phyloP scores from a whole-genome alignment of 2,329 filamentous ascomycete genomes.

The Penicillium sp. region DNA sequence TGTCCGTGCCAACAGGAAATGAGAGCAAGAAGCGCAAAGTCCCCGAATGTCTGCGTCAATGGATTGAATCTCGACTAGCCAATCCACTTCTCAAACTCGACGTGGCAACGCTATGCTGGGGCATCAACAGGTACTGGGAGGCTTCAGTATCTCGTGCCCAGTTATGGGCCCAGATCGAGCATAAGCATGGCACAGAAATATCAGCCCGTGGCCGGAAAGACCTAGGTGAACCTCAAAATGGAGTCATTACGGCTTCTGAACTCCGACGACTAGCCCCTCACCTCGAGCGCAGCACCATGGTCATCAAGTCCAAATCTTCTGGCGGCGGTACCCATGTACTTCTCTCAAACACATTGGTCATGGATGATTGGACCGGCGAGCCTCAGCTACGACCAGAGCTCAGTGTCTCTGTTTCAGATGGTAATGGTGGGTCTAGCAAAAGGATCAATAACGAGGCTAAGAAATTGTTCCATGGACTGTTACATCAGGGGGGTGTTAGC shows the following conservation, averaged over 20 bases:
- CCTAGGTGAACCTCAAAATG: constrained; percentile 4
- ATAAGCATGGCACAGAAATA: constrained; percentile 21
- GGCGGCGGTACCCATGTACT: constrained; percentile 23
- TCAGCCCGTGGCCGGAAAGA: constrained; percentile 8
- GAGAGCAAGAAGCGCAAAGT: constrained; percentile 22
- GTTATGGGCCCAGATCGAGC: constrained; percentile 36
- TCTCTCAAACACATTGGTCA: constrained; percentile 33
- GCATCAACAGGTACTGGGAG: constrained; percentile 44
- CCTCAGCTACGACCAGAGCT: constrained; percentile 38
- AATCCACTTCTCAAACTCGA: constrained; percentile 38
- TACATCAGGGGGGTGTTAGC: constrained; percentile 22
- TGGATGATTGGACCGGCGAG: constrained; percentile 44
- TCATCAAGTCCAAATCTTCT: constrained; percentile 24
- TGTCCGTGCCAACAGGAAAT: constrained; percentile 25
- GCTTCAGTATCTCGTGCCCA: constrained; percentile 36
- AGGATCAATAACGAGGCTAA: constrained; percentile 40
- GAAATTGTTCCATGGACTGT: constrained; percentile 37
- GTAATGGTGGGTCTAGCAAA: constrained; percentile 8
- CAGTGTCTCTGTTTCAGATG: constrained; percentile 27
- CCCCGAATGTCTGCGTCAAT: constrained; percentile 31
- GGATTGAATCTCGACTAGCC: constrained; percentile 35
- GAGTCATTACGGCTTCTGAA: constrained; percentile 21
- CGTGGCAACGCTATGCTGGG: constrained; percentile 43
- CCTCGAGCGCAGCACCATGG: constrained; percentile 36
- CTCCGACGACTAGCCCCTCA: constrained; percentile 34